phyloP scores from a whole-genome alignment of 2,329 filamentous ascomycete species.

The Raffaelea ambrosiae region DNA sequence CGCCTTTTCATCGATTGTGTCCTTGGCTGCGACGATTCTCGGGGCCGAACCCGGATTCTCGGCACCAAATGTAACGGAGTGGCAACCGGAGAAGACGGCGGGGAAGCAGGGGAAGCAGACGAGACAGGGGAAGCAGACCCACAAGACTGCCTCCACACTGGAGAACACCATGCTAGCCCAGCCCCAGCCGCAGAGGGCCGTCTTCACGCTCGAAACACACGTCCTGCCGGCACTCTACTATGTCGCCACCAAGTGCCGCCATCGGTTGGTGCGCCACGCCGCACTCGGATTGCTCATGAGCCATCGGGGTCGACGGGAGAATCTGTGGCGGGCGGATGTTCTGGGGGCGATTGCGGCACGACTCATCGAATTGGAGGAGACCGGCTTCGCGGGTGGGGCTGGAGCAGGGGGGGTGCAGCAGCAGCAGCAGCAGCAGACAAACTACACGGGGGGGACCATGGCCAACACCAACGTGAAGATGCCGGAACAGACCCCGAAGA shows the following conservation, averaged over 20 bases:
- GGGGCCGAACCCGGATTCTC: constrained; percentile 11
- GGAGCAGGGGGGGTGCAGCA: no score
- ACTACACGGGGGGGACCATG: no score
- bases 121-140: no score
- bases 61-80: no score
- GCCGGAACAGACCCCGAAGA: no score
- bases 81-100: background rate
- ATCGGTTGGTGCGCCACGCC: constrained; percentile 27
- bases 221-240: constrained; percentile 30
- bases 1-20: constrained; percentile 25
- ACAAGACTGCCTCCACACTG: no score
- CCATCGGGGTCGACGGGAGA: constrained; percentile 22
- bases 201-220: constrained; percentile 30
- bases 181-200: no score
- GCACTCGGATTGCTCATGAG: constrained; percentile 24
- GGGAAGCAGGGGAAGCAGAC: background rate
- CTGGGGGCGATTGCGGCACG: constrained; percentile 21
- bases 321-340: constrained; percentile 26
- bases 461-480: no score
- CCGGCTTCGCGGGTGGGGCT: background rate
- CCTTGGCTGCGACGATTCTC: constrained; percentile 20
- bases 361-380: constrained; percentile 28
- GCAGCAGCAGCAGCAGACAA: no score
- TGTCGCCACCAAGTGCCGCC: constrained; percentile 26
- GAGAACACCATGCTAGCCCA: no score